Conservation (phyloP, 306 rosid genomes). For the Citrullus amarus region DNA sequence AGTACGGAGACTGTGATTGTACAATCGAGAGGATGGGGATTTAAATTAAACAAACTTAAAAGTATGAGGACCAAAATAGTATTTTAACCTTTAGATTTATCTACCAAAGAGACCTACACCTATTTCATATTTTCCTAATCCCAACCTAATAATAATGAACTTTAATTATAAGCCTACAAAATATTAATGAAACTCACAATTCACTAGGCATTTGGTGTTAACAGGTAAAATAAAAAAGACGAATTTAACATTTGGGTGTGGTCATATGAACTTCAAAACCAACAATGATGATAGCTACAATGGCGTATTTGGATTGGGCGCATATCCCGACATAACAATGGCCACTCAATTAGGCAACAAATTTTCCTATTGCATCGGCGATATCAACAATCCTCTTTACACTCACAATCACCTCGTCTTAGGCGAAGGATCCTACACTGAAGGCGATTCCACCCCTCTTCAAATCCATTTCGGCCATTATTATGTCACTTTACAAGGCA, state of each 20-base stretch:
- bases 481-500: not conserved
- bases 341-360: constrained; percentile 5
- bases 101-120: too few relatives aligned
- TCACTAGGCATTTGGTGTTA: too few relatives aligned
- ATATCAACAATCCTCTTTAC: not conserved
- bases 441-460: constrained; percentile 7
- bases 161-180: not conserved
- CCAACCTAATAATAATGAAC: not conserved
- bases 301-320: constrained; percentile 5
- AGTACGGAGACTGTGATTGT: too few relatives aligned
- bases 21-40: too few relatives aligned
- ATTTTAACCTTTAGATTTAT: too few relatives aligned
- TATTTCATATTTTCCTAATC: too few relatives aligned
- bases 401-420: not conserved
- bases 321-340: not conserved
- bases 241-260: not conserved
- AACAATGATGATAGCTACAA: not conserved
- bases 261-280: not conserved
- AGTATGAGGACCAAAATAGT: too few relatives aligned
- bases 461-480: not conserved
- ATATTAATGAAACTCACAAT: not conserved
- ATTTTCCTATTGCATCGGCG: constrained; percentile 12
- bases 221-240: not conserved
- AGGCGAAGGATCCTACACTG: not conserved
- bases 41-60: too few relatives aligned